A percentile compares a stretch with the other conserved stretches of the same genome.
These are phyloP conservation scores for Macrocybe gigantea DNA, from an alignment of 768 basidiomycete genomes.

Conservation along the genomic window DNA sequence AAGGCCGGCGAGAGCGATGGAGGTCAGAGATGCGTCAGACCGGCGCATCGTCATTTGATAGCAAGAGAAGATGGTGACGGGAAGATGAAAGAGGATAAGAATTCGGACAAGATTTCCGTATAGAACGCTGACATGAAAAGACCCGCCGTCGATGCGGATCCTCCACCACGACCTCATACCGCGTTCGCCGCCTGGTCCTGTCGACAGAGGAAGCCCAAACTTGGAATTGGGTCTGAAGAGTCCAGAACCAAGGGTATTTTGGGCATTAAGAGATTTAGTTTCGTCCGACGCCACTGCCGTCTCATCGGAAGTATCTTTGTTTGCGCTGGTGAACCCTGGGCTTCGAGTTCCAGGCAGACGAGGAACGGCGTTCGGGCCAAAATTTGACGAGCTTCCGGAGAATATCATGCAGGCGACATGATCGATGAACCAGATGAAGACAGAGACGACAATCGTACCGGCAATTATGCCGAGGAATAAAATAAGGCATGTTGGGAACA, in stretches of 20 bases:
- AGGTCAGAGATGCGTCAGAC: conserved; percentile 44
- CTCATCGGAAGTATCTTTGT: conserved; percentile 45
- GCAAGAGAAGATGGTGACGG: conserved; percentile 86
- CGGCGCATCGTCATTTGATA: conserved; percentile 73
- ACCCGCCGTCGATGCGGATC: conserved; percentile 56
- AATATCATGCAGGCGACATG: conserved; percentile 35
- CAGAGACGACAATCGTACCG: conserved; percentile 62
- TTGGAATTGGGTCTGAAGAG: conserved; percentile 18
- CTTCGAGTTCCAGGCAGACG: conserved; percentile 28
- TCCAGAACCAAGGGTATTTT: conserved; percentile 18
- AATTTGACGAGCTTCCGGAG: conserved; percentile 4
- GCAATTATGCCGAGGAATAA: conserved; percentile 79
- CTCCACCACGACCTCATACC: conserved; percentile 47
- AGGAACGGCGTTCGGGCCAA: conserved; percentile 11
- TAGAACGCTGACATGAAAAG: conserved; percentile 76
- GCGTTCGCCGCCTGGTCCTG: conserved; percentile 21
- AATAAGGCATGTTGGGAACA: conserved; percentile 77
- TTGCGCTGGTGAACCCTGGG: conserved; percentile 30
- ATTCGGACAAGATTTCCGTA: conserved; percentile 91
- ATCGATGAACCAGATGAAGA: conserved; percentile 72
- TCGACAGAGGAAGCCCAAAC: conserved; percentile 18
- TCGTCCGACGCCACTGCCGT: conserved; percentile 32
- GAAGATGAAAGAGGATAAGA: conserved; percentile 90
- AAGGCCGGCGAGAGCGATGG: conserved; percentile 74
- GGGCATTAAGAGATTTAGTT: conserved; percentile 40